Conservation (phyloP, 352 stramenopile species). For the Globisporangium acanthophoron region DNA sequence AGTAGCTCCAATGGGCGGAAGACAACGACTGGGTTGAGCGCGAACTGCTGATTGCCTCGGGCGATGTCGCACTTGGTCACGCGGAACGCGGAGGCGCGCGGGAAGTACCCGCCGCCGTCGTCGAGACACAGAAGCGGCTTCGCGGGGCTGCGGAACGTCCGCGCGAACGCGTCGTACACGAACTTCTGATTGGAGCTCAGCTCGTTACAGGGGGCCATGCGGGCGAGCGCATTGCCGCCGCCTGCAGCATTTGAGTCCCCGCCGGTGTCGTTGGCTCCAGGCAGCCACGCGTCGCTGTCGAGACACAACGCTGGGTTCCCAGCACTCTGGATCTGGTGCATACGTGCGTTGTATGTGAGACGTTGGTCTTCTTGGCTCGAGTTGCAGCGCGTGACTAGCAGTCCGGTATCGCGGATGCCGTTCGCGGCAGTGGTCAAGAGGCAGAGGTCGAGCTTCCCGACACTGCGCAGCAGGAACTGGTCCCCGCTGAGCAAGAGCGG, state of each 20-base stretch:
- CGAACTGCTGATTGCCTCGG: slow-evolving; percentile 9
- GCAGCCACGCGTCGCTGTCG: slow-evolving; percentile 4
- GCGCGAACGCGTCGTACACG: slow-evolving; percentile 5
- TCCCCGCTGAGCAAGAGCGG: not conserved
- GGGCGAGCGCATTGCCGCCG: not conserved
- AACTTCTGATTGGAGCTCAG: slow-evolving; percentile 8
- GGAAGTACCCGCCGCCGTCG: slow-evolving; percentile 5
- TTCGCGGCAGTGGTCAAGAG: not conserved
- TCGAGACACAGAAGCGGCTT: slow-evolving; percentile 8
- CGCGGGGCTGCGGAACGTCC: not conserved
- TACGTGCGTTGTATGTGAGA: slow-evolving; percentile 6
- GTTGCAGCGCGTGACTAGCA: slow-evolving; percentile 1
- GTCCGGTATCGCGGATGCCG: not conserved
- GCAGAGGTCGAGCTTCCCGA: slow-evolving; percentile 9
- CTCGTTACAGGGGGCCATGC: not conserved
- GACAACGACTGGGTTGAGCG: not conserved
- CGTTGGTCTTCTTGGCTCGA: not conserved
- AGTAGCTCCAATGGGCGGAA: not conserved
- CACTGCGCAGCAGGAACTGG: slow-evolving; percentile 7
- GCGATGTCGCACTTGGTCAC: slow-evolving; percentile 3
- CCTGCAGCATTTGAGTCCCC: not conserved
- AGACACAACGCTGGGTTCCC: slow-evolving; percentile 1
- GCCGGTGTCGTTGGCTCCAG: not conserved
- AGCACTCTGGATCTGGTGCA: slow-evolving; percentile 7
- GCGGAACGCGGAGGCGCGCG: slow-evolving; percentile 1